A percentile compares a stretch with the other conserved stretches of the same genome.
These are phyloP conservation scores for Aspergillus ochraceus DNA, from an alignment of 2,329 filamentous ascomycete species.

Conservation along the genomic window DNA sequence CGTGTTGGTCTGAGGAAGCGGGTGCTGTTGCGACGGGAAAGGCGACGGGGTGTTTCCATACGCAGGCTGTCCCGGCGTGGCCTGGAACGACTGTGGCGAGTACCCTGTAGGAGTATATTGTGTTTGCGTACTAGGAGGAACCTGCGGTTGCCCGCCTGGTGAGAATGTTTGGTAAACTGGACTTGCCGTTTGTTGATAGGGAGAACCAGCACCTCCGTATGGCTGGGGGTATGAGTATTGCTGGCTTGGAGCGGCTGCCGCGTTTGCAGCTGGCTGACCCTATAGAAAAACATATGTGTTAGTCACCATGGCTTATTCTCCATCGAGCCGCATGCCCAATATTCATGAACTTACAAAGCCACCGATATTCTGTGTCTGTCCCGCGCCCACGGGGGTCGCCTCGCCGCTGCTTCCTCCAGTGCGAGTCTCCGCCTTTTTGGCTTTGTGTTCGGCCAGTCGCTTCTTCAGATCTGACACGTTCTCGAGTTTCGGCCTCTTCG, in stretches of 20 bases:
- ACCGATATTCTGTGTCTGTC: conserved; percentile 51
- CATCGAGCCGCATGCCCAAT: not conserved
- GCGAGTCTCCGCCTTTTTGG: conserved; percentile 62
- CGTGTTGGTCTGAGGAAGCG: conserved; percentile 40
- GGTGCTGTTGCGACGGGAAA: conserved; percentile 42
- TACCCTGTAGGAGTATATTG: conserved; percentile 33
- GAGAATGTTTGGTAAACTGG: conserved; percentile 38
- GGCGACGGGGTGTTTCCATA: conserved; percentile 45
- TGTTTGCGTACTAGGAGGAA: conserved; percentile 30
- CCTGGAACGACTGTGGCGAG: conserved; percentile 32
- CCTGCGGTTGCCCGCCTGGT: conserved; percentile 38
- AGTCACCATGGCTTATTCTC: conserved; percentile 2
- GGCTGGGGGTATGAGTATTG: conserved; percentile 42
- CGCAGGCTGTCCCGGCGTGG: conserved; percentile 27
- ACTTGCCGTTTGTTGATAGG: conserved; percentile 45
- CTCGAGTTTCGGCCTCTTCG: conserved; percentile 72
- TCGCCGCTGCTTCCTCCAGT: conserved; percentile 58
- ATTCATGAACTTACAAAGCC: conserved; percentile 55
- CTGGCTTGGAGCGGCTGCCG: conserved; percentile 35
- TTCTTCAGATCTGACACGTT: conserved; percentile 75
- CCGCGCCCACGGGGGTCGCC: conserved; percentile 54
- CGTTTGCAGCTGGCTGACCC: conserved; percentile 45
- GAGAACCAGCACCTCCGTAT: conserved; percentile 41
- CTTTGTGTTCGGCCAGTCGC: conserved; percentile 74
- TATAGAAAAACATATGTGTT: conserved; percentile 17